A percentile compares a stretch with the other conserved stretches of the same genome.
phyloP scores from a whole-genome alignment of 164 flowering plant genomes.

The Kingdonia uniflora region DNA sequence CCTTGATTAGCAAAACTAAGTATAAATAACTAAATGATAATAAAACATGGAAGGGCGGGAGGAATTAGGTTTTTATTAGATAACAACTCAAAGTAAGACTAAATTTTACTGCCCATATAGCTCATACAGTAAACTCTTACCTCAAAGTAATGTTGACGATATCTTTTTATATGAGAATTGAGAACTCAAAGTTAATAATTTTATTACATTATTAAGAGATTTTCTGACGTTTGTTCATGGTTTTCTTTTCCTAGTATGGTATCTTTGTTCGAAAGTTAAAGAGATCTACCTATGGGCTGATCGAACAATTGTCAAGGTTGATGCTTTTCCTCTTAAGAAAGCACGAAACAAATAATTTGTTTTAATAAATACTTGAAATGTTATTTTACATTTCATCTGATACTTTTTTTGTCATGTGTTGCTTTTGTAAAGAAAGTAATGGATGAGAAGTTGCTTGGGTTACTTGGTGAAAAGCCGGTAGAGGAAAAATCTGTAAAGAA shows the following conservation, averaged over 20 bases:
- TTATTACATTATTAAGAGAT: no score
- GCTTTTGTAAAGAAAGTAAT: constrained; percentile 38
- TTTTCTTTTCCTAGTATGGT: constrained; percentile 48
- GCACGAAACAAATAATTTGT: neutral
- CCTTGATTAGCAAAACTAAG: no score
- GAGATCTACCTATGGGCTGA: constrained; percentile 91
- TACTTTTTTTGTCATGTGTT: constrained; percentile 4
- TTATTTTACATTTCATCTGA: neutral
- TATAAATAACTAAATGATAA: no score
- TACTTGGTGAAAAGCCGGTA: constrained; percentile 93
- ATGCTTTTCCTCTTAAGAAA: neutral
- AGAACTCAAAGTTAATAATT: no score
- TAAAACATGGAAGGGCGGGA: no score
- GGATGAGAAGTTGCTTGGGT: constrained; percentile 50
- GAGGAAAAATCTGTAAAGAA: constrained; percentile 66
- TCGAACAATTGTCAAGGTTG: constrained; percentile 81
- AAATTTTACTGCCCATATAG: no score
- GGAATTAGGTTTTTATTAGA: no score
- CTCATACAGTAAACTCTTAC: no score
- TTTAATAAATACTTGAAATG: neutral
- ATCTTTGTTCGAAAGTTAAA: constrained; percentile 58
- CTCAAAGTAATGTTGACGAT: no score
- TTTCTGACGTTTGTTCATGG: neutral
- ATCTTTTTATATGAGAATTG: no score
- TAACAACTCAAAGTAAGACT: no score